Evolutionary conservation across 495 filamentous ascomycete genomes (phyloP).

Genomic region (Parmelia sp.): DNA sequence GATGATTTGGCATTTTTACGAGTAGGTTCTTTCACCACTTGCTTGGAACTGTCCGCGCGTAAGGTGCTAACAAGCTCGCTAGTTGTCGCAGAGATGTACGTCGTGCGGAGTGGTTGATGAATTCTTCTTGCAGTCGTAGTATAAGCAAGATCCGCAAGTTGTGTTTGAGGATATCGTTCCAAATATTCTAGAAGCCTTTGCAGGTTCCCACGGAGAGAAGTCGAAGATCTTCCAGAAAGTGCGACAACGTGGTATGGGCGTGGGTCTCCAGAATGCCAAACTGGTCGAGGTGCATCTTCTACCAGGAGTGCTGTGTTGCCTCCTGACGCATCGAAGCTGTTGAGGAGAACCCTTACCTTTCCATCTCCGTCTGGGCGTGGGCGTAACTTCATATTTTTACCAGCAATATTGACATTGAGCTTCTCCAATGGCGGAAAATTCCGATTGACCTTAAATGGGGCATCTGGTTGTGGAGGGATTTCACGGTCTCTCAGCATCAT

Average conservation of each 20-base stretch:
- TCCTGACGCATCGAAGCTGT: conserved; percentile 38
- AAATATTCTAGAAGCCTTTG: conserved; percentile 39
- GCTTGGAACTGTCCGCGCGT: conserved; percentile 12
- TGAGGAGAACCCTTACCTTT: conserved; percentile 27
- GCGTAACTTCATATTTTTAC: conserved; percentile 15
- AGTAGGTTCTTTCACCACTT: conserved; percentile 2
- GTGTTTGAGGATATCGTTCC: conserved; percentile 40
- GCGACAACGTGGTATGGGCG: conserved; percentile 28
- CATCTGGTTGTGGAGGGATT: conserved; percentile 38
- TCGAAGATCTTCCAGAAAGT: conserved; percentile 29
- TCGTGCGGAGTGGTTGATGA: conserved; percentile 54
- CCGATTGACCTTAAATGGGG: conserved; percentile 41
- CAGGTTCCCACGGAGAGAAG: conserved; percentile 33
- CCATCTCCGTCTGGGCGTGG: background rate
- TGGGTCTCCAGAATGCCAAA: background rate
- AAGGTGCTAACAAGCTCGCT: conserved; percentile 22
- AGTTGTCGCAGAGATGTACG: conserved; percentile 19
- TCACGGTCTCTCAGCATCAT: conserved; percentile 29
- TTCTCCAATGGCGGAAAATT: conserved; percentile 28
- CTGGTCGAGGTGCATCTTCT: conserved; percentile 28
- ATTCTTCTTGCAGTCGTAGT: conserved; percentile 64
- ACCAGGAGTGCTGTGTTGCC: conserved; percentile 34
- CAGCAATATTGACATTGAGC: conserved; percentile 33
- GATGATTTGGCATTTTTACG: conserved; percentile 1
- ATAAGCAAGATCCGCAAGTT: conserved; percentile 56